Evolutionary conservation across 805 yeast species (phyloP), one percentile per base, ranked within the genome.

Genomic region (Priceomyces melissophilus): DNA sequence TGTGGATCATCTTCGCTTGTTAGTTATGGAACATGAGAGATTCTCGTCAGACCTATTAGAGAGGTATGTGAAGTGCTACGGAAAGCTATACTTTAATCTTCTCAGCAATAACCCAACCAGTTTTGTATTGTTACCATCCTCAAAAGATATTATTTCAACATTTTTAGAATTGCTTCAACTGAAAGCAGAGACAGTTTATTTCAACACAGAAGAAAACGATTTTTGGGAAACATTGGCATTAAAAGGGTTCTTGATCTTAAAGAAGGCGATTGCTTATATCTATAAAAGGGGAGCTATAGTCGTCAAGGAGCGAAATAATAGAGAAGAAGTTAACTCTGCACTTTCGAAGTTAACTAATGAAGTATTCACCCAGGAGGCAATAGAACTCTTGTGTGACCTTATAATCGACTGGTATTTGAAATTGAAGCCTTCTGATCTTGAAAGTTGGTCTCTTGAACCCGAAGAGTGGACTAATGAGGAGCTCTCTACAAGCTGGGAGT

Each of bases 391-490:
- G 10, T 75, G 87, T 10, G 84, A 84, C 44, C 62, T 85, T 32
- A 66, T 90, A 28, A 81, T 89, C 43, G 70, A 74, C 31, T 82
- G 83, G 78, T 90, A 87, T 60, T 69, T 93, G 46, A 76, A 83
- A 41, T 61, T 90, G 36, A 78, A 81, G 43, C 88, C 91, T 0
- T 60, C 75, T 1, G 97, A 90, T 56, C 60, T 91, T 36, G 95
- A 86, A 50, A 67, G 78, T 30, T 93, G 98, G 98, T 58, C 71
- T 10, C 60, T 75, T 12, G 96, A 89, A 44, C 96, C 98, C 0
- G 98, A 89, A 58, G 96, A 88, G 58, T 93, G 95, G 87, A 81
- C 86, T 14, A 81, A 82, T 47, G 96, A 88, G 54, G 95, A 89
- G 49, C 65, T 82, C 42, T 75, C 81, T 38, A 68, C 79, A 4